phyloP scores from a whole-genome alignment of 441 rosid species.

The Capsella rubella region DNA sequence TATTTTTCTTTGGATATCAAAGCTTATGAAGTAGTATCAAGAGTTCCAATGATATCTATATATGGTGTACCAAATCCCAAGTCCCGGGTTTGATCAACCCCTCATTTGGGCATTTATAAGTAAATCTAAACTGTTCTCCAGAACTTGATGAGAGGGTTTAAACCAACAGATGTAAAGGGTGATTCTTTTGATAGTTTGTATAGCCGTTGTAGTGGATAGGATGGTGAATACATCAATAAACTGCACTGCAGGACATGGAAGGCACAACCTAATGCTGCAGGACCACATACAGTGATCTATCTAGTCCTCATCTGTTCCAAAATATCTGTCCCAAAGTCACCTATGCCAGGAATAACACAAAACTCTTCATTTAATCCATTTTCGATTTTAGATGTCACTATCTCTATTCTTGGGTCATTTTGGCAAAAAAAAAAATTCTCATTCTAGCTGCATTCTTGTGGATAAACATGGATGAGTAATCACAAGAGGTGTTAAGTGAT shows the following conservation, averaged over 20 bases:
- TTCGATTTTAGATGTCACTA: constrained; percentile 95
- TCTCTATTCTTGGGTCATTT: constrained; percentile 88
- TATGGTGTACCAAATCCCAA: constrained; percentile 23
- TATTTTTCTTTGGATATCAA: constrained; percentile 13
- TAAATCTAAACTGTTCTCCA: constrained; percentile 42
- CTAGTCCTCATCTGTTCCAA: constrained; percentile 88
- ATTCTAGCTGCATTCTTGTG: constrained; percentile 32
- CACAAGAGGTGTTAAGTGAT: constrained; percentile 9
- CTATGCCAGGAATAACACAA: constrained; percentile 97
- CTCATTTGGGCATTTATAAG: constrained; percentile 23
- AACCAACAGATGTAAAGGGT: constrained; percentile 23
- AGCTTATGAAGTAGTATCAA: constrained; percentile 22
- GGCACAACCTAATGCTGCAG: constrained; percentile 35
- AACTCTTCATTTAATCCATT: constrained; percentile 82
- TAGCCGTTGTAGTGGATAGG: constrained; percentile 25
- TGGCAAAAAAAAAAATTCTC: constrained; percentile 50
- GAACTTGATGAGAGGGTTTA: constrained; percentile 28
- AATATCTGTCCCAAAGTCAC: constrained; percentile 96
- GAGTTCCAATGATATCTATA: constrained; percentile 32
- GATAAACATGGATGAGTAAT: background rate
- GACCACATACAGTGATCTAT: constrained; percentile 19
- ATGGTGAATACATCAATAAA: constrained; percentile 32
- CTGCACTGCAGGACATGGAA: constrained; percentile 30
- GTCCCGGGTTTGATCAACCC: constrained; percentile 11
- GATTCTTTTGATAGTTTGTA: constrained; percentile 33